Evolutionary conservation across 176 grass and related monocot genomes (phyloP).

Genomic region (Alopecurus myosuroides): DNA sequence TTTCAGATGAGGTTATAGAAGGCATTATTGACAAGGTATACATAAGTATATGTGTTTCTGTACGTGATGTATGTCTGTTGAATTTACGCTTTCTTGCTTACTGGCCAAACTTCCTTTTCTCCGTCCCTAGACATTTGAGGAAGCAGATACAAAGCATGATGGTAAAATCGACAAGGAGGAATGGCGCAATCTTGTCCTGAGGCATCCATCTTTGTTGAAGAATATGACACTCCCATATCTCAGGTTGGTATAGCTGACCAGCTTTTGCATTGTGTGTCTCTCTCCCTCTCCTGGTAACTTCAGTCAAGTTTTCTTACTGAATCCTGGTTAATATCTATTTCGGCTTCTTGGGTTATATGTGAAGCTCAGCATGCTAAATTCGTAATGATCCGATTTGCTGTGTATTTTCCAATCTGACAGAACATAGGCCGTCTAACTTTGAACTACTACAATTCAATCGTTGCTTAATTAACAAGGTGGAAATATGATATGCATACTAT

Average conservation of each 20-base stretch:
- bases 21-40: conserved; percentile 69
- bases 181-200: conserved; percentile 64
- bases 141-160: conserved; percentile 76
- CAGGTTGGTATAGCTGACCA: conserved; percentile 27
- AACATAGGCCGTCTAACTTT: not conserved
- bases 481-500: not conserved
- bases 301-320: not conserved
- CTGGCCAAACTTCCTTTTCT: not conserved
- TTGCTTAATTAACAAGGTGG: not conserved
- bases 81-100: conserved; percentile 25
- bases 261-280: not conserved
- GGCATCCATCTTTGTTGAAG: conserved; percentile 80
- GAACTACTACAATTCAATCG: not conserved
- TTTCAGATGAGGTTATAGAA: conserved; percentile 70
- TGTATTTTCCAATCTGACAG: not conserved
- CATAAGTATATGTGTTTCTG: not conserved
- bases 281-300: not conserved
- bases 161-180: conserved; percentile 77
- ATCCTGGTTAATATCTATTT: conserved; percentile 1
- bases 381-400: not conserved
- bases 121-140: conserved; percentile 56
- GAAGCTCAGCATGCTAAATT: not conserved
- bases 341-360: not conserved
- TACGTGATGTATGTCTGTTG: conserved; percentile 23
- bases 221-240: conserved; percentile 82